Percentiles rank a stretch among this genome's conserved stretches.
Evolutionary conservation across 139 green algal species (phyloP).

Genomic region (Marvania coccoides): DNA sequence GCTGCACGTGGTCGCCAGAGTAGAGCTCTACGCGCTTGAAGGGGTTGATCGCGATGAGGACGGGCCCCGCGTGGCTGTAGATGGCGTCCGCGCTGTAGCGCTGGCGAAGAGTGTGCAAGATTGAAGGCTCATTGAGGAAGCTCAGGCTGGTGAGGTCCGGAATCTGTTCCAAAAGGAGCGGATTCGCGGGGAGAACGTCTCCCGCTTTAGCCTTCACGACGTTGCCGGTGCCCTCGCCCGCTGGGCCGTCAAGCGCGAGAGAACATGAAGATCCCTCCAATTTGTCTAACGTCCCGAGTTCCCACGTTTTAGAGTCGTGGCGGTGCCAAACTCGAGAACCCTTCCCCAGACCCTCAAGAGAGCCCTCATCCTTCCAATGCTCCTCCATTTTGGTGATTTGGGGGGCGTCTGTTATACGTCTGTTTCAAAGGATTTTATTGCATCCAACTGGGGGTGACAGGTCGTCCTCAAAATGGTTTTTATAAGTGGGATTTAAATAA

Average conservation of each 20-base stretch:
- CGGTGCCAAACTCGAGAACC: constrained; percentile 10
- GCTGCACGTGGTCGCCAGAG: constrained; percentile 41
- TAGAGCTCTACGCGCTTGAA: constrained; percentile 79
- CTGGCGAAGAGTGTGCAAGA: constrained; percentile 65
- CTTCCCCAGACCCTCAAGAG: constrained; percentile 22
- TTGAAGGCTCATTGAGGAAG: constrained; percentile 83
- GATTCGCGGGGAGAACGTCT: constrained; percentile 1
- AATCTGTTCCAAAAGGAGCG: not conserved
- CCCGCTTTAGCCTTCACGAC: not conserved
- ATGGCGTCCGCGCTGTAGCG: constrained; percentile 47
- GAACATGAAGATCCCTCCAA: not conserved
- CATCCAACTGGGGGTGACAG: too few relatives aligned
- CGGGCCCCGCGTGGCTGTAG: constrained; percentile 74
- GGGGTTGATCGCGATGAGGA: constrained; percentile 86
- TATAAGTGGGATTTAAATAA: too few relatives aligned
- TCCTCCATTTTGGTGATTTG: too few relatives aligned
- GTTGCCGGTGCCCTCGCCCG: not conserved
- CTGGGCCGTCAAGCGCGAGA: not conserved
- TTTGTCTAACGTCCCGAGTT: not conserved
- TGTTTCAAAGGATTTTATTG: too few relatives aligned
- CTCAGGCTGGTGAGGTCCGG: constrained; percentile 74
- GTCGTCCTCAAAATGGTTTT: too few relatives aligned
- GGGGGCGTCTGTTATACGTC: too few relatives aligned
- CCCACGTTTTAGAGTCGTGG: not conserved
- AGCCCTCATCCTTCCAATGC: constrained; percentile 25